phyloP scores from a whole-genome alignment of 2,329 filamentous ascomycete species.

The Monilinia polystroma region DNA sequence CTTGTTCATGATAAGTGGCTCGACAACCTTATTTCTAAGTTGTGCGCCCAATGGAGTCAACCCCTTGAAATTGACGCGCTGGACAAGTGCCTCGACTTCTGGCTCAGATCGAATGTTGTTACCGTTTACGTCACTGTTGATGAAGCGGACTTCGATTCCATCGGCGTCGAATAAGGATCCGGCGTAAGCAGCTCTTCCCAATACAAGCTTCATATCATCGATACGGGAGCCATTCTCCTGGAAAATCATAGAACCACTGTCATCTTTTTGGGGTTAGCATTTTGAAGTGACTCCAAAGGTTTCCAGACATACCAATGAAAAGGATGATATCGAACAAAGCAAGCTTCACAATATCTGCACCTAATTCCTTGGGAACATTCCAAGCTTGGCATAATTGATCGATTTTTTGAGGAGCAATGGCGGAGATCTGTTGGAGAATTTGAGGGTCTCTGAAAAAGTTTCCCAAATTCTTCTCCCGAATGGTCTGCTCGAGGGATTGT shows the following conservation, averaged over 20 bases:
- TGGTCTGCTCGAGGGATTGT: constrained; percentile 27
- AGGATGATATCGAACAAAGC: constrained; percentile 40
- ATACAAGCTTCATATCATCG: constrained; percentile 63
- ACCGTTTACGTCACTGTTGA: constrained; percentile 58
- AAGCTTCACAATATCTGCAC: constrained; percentile 41
- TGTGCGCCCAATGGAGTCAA: constrained; percentile 66
- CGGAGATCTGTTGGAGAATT: constrained; percentile 24
- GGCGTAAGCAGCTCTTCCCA: constrained; percentile 61
- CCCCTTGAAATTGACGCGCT: constrained; percentile 61
- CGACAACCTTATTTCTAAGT: constrained; percentile 61
- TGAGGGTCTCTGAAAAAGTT: constrained; percentile 22
- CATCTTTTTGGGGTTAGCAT: constrained; percentile 46
- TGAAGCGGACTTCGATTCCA: constrained; percentile 66
- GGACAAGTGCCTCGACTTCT: constrained; percentile 58
- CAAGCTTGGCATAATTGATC: constrained; percentile 35
- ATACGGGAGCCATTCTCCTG: constrained; percentile 66
- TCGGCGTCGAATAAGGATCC: constrained; percentile 69
- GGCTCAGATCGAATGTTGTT: constrained; percentile 57
- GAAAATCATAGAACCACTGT: constrained; percentile 69
- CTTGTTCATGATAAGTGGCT: constrained; percentile 53
- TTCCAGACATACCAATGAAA: constrained; percentile 34
- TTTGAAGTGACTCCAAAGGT: constrained; percentile 1
- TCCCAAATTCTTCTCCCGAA: constrained; percentile 26
- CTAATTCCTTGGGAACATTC: constrained; percentile 39
- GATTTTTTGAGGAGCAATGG: constrained; percentile 28